A percentile compares a stretch with the other conserved stretches of the same genome.
Conservation (phyloP, 2,329 filamentous ascomycete species). For the Diaporthe capsici region DNA sequence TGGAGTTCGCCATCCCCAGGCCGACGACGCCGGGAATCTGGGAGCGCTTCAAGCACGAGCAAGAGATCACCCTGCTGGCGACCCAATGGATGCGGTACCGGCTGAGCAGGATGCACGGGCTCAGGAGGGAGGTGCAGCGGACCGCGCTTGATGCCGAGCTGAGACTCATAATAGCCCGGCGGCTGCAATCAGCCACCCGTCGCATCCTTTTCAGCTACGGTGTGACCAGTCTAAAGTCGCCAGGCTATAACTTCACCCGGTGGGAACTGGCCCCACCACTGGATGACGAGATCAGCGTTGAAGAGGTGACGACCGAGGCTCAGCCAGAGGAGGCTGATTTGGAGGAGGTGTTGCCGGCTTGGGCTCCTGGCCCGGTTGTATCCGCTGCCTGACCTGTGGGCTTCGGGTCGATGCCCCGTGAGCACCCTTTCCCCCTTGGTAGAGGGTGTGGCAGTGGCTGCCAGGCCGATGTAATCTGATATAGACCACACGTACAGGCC, state of each 20-base stretch:
- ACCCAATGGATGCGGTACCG: conserved; percentile 38
- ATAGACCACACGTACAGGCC: not conserved
- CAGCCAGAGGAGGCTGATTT: not conserved
- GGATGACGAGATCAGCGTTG: not conserved
- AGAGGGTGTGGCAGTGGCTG: not conserved
- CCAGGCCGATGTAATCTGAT: not conserved
- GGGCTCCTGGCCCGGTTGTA: not conserved
- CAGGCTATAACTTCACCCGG: not conserved
- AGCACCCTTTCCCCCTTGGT: not conserved
- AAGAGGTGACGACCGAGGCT: not conserved
- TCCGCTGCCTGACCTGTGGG: not conserved
- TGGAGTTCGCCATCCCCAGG: conserved; percentile 20
- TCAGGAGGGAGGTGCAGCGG: conserved; percentile 18
- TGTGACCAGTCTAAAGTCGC: not conserved
- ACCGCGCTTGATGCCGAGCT: conserved; percentile 29
- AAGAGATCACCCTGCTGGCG: conserved; percentile 7
- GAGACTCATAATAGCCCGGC: not conserved
- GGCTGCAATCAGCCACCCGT: not conserved
- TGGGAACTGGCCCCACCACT: not conserved
- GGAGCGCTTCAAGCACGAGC: not conserved
- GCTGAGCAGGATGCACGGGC: conserved; percentile 34
- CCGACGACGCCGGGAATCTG: conserved; percentile 18
- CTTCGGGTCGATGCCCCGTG: not conserved
- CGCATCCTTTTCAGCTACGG: conserved; percentile 11
- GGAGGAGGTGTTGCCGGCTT: not conserved